A percentile compares a stretch with the other conserved stretches of the same genome.
These are phyloP conservation scores for Ceratobasidium sp. DNA, from an alignment of 1,284 basidiomycete species.

Conservation along the genomic window DNA sequence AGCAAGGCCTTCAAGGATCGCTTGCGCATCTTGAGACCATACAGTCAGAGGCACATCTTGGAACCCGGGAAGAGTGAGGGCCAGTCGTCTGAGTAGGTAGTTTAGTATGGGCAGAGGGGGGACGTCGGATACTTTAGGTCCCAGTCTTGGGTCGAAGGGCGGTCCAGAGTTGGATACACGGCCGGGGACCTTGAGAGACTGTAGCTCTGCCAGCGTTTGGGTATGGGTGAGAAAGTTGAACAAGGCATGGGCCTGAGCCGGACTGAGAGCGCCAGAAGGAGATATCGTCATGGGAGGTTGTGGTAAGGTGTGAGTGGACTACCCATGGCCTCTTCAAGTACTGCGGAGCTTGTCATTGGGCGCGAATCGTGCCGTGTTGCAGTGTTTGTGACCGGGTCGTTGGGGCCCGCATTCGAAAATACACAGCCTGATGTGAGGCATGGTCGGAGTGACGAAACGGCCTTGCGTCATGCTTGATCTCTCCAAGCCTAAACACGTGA, in stretches of 20 bases:
- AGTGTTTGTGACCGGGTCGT: conserved; percentile 13
- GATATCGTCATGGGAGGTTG: neutral
- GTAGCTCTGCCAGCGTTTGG: conserved; percentile 29
- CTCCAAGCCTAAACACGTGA: too few relatives aligned
- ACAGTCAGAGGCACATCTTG: conserved; percentile 23
- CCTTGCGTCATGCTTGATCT: neutral
- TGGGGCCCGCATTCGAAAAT: neutral
- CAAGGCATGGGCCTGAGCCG: conserved; percentile 25
- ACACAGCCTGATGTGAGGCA: conserved; percentile 19
- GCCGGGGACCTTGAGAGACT: conserved; percentile 32
- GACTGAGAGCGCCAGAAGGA: neutral
- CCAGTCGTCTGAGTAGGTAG: conserved; percentile 22
- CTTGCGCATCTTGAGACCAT: conserved; percentile 27
- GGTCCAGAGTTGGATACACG: conserved; percentile 36
- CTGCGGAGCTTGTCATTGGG: neutral
- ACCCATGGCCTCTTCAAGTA: neutral
- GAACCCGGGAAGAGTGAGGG: conserved; percentile 35
- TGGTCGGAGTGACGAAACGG: neutral
- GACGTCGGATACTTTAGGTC: conserved; percentile 6
- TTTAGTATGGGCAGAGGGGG: conserved; percentile 24
- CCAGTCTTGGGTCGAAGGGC: conserved; percentile 23
- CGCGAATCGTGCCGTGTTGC: neutral
- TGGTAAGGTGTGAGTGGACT: neutral
- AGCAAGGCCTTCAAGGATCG: conserved; percentile 29
- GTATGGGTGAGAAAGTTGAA: conserved; percentile 37